phyloP scores from a whole-genome alignment of 805 yeast species.

The Yarrowia sp. region DNA sequence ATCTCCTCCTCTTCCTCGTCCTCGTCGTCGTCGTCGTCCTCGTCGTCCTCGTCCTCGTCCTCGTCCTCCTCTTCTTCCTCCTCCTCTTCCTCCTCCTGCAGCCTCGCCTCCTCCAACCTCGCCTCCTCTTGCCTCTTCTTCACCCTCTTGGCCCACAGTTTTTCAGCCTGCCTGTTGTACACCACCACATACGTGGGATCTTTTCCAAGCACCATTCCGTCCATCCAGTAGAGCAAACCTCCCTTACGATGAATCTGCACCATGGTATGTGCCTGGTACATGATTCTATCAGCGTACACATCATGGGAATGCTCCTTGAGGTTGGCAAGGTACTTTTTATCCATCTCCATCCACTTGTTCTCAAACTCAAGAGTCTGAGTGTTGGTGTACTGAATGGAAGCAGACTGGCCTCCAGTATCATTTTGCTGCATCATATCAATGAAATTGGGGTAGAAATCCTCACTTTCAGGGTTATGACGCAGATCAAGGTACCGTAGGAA shows the following conservation, averaged over 20 bases:
- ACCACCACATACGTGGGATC: neutral
- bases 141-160: neutral
- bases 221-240: conserved; percentile 1
- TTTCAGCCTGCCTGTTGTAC: conserved; percentile 10
- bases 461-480: conserved; percentile 4
- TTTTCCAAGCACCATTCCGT: conserved; percentile 5
- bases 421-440: neutral
- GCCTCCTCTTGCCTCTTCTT: neutral
- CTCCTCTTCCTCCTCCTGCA: no score
- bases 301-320: conserved; percentile 2
- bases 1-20: no score
- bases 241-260: neutral
- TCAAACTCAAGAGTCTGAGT: conserved; percentile 8
- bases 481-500: neutral
- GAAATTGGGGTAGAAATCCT: conserved; percentile 17
- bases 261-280: conserved; percentile 22
- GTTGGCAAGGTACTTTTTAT: neutral
- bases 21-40: no score
- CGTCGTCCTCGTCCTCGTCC: no score
- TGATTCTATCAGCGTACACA: conserved; percentile 1
- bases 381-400: neutral
- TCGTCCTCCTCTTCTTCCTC: no score
- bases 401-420: neutral
- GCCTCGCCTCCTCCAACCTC: no score
- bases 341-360: conserved; percentile 3